These are phyloP conservation scores for Cokeromyces recurvatus DNA, from an alignment of 371 early-diverging fungal species.

Conservation along the genomic window DNA sequence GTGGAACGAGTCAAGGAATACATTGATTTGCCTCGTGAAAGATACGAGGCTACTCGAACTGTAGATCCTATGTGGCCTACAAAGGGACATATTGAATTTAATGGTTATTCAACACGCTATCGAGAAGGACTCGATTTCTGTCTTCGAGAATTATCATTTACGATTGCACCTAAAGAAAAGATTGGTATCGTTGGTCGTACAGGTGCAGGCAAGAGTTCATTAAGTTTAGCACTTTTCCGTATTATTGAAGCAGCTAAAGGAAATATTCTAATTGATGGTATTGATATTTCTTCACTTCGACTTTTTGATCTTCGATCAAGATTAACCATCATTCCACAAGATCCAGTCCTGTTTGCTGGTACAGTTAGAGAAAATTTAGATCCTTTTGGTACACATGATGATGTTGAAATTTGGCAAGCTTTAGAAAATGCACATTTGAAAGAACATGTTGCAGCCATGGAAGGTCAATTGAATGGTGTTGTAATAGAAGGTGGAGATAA, in stretches of 20 bases:
- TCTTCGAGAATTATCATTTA: slow-evolving; percentile 59
- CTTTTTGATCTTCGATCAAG: slow-evolving; percentile 62
- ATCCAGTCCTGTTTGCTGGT: slow-evolving; percentile 87
- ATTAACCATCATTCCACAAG: slow-evolving; percentile 93
- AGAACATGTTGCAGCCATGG: slow-evolving; percentile 52
- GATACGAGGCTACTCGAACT: slow-evolving; percentile 48
- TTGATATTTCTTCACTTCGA: slow-evolving; percentile 74
- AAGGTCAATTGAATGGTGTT: slow-evolving; percentile 59
- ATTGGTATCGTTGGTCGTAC: slow-evolving; percentile 92
- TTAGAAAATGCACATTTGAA: slow-evolving; percentile 72
- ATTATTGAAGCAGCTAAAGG: slow-evolving; percentile 79
- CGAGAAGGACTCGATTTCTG: slow-evolving; percentile 64
- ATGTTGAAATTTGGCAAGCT: slow-evolving; percentile 81
- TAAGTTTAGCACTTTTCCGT: slow-evolving; percentile 87
- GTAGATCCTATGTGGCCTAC: slow-evolving; percentile 45
- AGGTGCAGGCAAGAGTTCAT: slow-evolving; percentile 90
- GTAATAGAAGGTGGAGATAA: slow-evolving; percentile 76
- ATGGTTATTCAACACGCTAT: slow-evolving; percentile 59
- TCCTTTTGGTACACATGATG: slow-evolving; percentile 66
- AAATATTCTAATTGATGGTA: slow-evolving; percentile 65
- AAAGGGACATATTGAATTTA: slow-evolving; percentile 63
- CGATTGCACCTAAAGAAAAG: slow-evolving; percentile 64
- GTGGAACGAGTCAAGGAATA: slow-evolving; percentile 89
- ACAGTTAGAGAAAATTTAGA: slow-evolving; percentile 66
- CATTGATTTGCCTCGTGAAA: slow-evolving; percentile 74